phyloP scores from a whole-genome alignment of 176 grass and related monocot species.

The Oryza meridionalis region DNA sequence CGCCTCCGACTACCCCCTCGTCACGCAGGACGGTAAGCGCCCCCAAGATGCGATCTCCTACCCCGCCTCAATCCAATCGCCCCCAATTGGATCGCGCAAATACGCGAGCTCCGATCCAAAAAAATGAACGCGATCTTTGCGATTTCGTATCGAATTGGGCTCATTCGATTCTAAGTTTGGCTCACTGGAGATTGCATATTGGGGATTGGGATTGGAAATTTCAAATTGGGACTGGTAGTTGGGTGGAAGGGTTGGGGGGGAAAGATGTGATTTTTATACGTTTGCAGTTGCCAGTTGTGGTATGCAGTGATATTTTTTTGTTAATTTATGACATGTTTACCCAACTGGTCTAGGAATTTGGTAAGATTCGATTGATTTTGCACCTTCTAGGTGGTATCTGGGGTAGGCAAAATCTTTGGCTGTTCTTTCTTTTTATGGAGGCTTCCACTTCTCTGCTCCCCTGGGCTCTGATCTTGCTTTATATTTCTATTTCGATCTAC shows the following conservation, averaged over 20 bases:
- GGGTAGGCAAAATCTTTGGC: slow-evolving; percentile 42
- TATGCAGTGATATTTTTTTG: slow-evolving; percentile 9
- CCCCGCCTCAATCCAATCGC: slow-evolving; percentile 18
- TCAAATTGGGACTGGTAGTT: slow-evolving; percentile 13
- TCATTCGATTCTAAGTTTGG: background rate
- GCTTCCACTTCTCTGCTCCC: background rate
- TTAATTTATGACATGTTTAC: slow-evolving; percentile 47
- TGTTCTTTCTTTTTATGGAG: slow-evolving; percentile 45
- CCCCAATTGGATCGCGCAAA: slow-evolving; percentile 34
- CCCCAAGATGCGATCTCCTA: slow-evolving; percentile 46
- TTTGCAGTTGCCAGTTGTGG: slow-evolving; percentile 36
- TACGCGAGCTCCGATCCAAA: slow-evolving; percentile 11
- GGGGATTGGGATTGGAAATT: slow-evolving; percentile 27
- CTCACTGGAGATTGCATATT: background rate
- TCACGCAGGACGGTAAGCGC: slow-evolving; percentile 84
- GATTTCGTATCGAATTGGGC: background rate
- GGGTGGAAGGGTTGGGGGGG: background rate
- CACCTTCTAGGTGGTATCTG: slow-evolving; percentile 46
- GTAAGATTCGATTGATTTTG: slow-evolving; percentile 44
- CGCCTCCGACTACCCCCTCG: slow-evolving; percentile 85
- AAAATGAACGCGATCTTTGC: slow-evolving; percentile 27
- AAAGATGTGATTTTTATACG: slow-evolving; percentile 48
- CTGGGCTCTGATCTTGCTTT: slow-evolving; percentile 32
- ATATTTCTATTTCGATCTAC: slow-evolving; percentile 38
- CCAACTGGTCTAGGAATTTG: slow-evolving; percentile 37